Conservation (phyloP, 2,329 filamentous ascomycete genomes). For the Ceratocystiopsis sp. region DNA sequence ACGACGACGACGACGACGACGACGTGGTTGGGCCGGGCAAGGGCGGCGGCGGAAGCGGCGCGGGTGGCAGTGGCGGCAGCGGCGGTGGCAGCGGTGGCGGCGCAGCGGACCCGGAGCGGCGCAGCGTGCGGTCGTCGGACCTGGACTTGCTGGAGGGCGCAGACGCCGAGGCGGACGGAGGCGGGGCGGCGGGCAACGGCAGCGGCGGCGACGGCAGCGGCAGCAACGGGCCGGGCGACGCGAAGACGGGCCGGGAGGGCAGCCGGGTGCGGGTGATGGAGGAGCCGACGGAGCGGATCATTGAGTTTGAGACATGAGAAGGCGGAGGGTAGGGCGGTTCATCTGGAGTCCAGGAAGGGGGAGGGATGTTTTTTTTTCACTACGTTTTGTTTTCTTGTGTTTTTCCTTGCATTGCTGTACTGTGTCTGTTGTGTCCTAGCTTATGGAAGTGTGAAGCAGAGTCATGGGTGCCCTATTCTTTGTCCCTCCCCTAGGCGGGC, state of each 20-base stretch:
- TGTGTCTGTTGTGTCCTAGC: no score
- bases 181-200: background rate
- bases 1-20: slow-evolving; percentile 52
- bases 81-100: slow-evolving; percentile 13
- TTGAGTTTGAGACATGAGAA: slow-evolving; percentile 28
- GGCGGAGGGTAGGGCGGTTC: no score
- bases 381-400: no score
- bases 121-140: slow-evolving; percentile 49
- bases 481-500: slow-evolving; percentile 30
- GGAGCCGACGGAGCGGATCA: slow-evolving; percentile 20
- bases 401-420: no score
- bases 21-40: no score
- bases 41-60: no score
- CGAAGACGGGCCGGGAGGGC: slow-evolving; percentile 5
- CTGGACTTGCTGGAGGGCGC: slow-evolving; percentile 56
- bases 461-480: no score
- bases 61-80: slow-evolving; percentile 12
- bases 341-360: no score
- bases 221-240: slow-evolving; percentile 11
- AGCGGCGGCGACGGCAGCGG: slow-evolving; percentile 1
- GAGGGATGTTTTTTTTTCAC: no score
- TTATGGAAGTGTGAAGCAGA: no score
- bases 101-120: slow-evolving; percentile 37
- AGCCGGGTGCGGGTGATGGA: slow-evolving; percentile 8
- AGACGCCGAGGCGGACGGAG: slow-evolving; percentile 48